Percentiles rank a stretch among this genome's conserved stretches.
These are phyloP conservation scores for Ceratocystiopsis brevicomis DNA, from an alignment of 2,329 filamentous ascomycete genomes.

Conservation along the genomic window DNA sequence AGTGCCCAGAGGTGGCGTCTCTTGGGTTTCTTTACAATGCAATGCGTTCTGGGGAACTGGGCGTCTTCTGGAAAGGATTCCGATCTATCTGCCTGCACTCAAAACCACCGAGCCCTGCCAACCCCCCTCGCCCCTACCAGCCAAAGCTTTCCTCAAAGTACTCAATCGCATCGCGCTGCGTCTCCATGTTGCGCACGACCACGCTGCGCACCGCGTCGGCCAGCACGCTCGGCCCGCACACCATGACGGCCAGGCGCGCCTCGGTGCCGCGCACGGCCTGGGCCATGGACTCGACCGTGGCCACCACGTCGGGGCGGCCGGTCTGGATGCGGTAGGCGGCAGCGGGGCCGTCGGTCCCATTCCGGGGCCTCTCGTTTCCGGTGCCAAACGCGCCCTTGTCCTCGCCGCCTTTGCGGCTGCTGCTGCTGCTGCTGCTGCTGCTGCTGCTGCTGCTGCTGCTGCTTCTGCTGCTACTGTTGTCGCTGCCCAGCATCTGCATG, in stretches of 20 bases:
- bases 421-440: neutral
- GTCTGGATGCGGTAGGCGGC: neutral
- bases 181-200: slow-evolving; percentile 4
- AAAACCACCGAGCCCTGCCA: neutral
- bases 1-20: no score
- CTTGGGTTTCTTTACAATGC: neutral
- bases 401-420: neutral
- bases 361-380: no score
- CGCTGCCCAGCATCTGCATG: neutral
- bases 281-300: slow-evolving; percentile 1
- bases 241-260: slow-evolving; percentile 6
- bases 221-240: slow-evolving; percentile 7
- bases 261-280: slow-evolving; percentile 1
- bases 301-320: slow-evolving; percentile 7
- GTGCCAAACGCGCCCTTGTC: neutral
- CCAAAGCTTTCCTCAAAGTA: slow-evolving; percentile 10
- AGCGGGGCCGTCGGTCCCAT: neutral
- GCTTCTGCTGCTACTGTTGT: neutral
- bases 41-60: no score
- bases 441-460: neutral
- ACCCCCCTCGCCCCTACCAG: slow-evolving; percentile 3
- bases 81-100: no score
- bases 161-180: slow-evolving; percentile 1
- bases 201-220: slow-evolving; percentile 6
- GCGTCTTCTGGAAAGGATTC: no score